Percentiles rank a stretch among this genome's conserved stretches.
Conservation (phyloP, 2,329 filamentous ascomycete genomes). For the Penicillium nordicum region DNA sequence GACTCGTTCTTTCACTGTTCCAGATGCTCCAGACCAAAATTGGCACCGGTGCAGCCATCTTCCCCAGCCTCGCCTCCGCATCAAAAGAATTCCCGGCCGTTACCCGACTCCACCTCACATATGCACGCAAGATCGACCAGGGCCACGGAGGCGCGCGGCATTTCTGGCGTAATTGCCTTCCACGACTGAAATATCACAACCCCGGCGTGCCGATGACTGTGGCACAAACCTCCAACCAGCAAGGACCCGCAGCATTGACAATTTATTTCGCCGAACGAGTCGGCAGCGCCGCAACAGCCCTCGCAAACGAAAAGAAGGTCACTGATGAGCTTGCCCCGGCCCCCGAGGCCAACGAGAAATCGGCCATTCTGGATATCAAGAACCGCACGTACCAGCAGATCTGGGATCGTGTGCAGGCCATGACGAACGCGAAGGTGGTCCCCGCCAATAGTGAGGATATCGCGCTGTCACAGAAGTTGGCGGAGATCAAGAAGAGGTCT, state of each 20-base stretch:
- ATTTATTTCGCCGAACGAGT: constrained; percentile 41
- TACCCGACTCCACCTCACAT: constrained; percentile 45
- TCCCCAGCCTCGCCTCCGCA: constrained; percentile 52
- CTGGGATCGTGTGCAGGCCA: constrained; percentile 41
- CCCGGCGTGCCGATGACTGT: constrained; percentile 79
- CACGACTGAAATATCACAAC: constrained; percentile 91
- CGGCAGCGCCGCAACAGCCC: constrained; percentile 26
- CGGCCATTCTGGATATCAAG: constrained; percentile 39
- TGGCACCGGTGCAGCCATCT: constrained; percentile 76
- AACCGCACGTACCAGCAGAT: constrained; percentile 41
- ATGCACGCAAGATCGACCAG: constrained; percentile 43
- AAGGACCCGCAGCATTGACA: constrained; percentile 38
- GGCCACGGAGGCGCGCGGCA: constrained; percentile 57
- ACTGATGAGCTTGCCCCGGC: constrained; percentile 36
- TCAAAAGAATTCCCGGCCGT: constrained; percentile 38
- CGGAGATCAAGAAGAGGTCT: constrained; percentile 34
- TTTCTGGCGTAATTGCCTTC: constrained; percentile 82
- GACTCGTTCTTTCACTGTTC: neutral
- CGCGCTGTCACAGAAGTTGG: constrained; percentile 35
- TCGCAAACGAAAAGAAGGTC: constrained; percentile 23
- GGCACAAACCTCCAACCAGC: constrained; percentile 61
- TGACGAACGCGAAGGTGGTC: constrained; percentile 42
- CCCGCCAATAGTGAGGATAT: constrained; percentile 34
- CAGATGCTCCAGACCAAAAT: constrained; percentile 72
- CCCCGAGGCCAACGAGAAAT: constrained; percentile 30